Percentiles rank a stretch among this genome's conserved stretches.
These are phyloP conservation scores for Xylaria sp. DNA, from an alignment of 2,329 filamentous ascomycete species.

Conservation along the genomic window DNA sequence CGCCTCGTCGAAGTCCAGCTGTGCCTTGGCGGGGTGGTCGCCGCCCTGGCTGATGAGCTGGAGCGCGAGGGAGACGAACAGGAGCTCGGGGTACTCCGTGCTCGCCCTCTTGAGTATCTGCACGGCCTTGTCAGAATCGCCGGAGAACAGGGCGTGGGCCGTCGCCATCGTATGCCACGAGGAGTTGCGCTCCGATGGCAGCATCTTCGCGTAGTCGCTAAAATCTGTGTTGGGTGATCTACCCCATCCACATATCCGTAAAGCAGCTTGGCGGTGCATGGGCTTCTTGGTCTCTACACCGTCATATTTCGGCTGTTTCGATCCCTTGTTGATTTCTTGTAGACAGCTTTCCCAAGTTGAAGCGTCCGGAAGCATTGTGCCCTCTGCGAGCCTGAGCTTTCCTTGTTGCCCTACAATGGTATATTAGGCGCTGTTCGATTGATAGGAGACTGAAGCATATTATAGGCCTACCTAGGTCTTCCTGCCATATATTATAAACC, in stretches of 20 bases:
- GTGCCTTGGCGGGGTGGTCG: constrained; percentile 47
- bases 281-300: constrained; percentile 66
- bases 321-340: constrained; percentile 64
- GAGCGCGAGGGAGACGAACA: constrained; percentile 70
- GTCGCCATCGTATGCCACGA: constrained; percentile 72
- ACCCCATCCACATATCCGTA: constrained; percentile 75
- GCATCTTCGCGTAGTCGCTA: constrained; percentile 47
- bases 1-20: constrained; percentile 61
- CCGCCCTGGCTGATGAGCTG: constrained; percentile 61
- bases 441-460: constrained; percentile 17
- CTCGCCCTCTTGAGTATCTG: constrained; percentile 71
- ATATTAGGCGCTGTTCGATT: constrained; percentile 18
- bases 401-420: constrained; percentile 49
- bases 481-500: constrained; percentile 71
- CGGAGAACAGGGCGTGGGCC: constrained; percentile 74
- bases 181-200: constrained; percentile 52
- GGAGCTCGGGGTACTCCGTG: constrained; percentile 62
- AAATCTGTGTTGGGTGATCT: constrained; percentile 53
- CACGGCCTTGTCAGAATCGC: constrained; percentile 68
- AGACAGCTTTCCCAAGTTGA: constrained; percentile 64
- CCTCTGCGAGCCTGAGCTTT: constrained; percentile 51
- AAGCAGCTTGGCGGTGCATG: constrained; percentile 72
- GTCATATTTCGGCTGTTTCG: constrained; percentile 64
- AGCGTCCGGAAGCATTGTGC: constrained; percentile 49
- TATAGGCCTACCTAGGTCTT: constrained; percentile 59